Conservation (phyloP, 805 yeast genomes). For the Candida silvatica region DNA sequence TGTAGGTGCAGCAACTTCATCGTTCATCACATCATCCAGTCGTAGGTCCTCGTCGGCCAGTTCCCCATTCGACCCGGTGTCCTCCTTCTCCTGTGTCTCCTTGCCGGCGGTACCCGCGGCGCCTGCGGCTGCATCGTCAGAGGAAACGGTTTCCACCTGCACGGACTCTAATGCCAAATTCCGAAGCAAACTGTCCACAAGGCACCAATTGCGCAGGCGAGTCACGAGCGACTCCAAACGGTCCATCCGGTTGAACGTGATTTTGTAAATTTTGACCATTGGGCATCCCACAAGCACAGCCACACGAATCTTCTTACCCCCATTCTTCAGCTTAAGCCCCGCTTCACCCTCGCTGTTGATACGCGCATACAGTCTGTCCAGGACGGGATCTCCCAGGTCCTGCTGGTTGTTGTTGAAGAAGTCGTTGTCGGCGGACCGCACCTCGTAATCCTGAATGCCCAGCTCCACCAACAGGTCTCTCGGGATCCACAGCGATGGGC, state of each 20-base stretch:
- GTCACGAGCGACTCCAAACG: conserved; percentile 11
- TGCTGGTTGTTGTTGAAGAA: conserved; percentile 13
- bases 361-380: conserved; percentile 13
- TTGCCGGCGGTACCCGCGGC: neutral
- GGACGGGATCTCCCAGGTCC: conserved; percentile 3
- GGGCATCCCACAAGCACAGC: conserved; percentile 20
- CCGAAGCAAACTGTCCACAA: conserved; percentile 16
- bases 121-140: neutral
- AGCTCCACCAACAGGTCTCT: conserved; percentile 18
- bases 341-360: conserved; percentile 12
- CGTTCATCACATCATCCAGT: conserved; percentile 14
- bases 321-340: conserved; percentile 6
- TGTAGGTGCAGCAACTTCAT: conserved; percentile 5
- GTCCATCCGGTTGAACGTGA: conserved; percentile 16
- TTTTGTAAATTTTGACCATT: conserved; percentile 20
- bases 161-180: conserved; percentile 5
- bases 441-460: conserved; percentile 16
- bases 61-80: conserved; percentile 2
- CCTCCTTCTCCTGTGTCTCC: neutral
- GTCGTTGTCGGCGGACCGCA: conserved; percentile 17
- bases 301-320: conserved; percentile 5
- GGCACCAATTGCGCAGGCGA: conserved; percentile 21
- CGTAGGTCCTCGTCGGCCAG: conserved; percentile 12
- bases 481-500: conserved; percentile 27
- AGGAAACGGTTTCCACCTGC: neutral